A percentile compares a stretch with the other conserved stretches of the same genome.
Conservation (phyloP, 768 basidiomycete genomes). For the Tulasnella sp. region DNA sequence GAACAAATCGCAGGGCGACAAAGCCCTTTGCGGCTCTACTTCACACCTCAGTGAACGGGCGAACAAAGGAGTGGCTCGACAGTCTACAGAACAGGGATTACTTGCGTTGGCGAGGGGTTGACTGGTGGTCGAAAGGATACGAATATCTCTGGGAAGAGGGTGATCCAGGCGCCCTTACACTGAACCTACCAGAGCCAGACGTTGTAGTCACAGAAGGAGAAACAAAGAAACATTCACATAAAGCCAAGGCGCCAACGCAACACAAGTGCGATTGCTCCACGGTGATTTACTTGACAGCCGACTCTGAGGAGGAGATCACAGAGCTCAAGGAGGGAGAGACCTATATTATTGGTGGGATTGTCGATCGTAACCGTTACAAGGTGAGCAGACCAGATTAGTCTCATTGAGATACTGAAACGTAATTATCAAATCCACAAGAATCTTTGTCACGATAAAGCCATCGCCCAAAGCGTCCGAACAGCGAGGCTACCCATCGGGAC, state of each 20-base stretch:
- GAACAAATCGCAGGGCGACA: constrained; percentile 64
- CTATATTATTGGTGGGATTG: constrained; percentile 92
- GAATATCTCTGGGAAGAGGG: constrained; percentile 47
- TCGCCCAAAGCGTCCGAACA: constrained; percentile 58
- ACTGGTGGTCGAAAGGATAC: constrained; percentile 76
- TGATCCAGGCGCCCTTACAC: neutral
- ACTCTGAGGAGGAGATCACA: constrained; percentile 76
- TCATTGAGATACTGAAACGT: no score
- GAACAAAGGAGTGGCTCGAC: constrained; percentile 55
- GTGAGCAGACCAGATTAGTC: constrained; percentile 32
- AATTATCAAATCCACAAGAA: constrained; percentile 39
- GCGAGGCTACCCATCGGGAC: constrained; percentile 93
- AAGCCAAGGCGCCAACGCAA: neutral
- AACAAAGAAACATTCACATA: no score
- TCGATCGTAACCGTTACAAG: constrained; percentile 95
- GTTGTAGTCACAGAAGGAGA: constrained; percentile 20
- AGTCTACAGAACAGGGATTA: constrained; percentile 54
- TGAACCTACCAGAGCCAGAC: neutral
- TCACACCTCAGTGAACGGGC: constrained; percentile 71
- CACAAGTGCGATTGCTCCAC: constrained; percentile 20
- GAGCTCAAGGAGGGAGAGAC: constrained; percentile 74
- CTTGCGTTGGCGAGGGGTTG: constrained; percentile 64
- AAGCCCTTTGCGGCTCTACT: constrained; percentile 62
- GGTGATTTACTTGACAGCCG: constrained; percentile 89
- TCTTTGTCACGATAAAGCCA: constrained; percentile 81